Base-by-base conservation (phyloP, 257 asterid genomes). In the Rauvolfia tetraphylla region DNA sequence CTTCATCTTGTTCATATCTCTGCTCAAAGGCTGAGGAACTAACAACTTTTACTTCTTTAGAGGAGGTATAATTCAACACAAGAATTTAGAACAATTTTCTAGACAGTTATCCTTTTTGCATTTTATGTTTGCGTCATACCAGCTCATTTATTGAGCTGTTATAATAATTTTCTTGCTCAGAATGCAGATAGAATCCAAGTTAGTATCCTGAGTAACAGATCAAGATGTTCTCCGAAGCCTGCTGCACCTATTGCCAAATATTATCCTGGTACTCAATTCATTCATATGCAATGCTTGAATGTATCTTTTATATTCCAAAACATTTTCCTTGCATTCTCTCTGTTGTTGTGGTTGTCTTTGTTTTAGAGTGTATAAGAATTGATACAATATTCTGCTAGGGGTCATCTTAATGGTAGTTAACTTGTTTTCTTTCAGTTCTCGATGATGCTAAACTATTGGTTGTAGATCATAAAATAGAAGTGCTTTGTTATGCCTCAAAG, bases 141-240 rank as follows among this genome's bases (percentile, higher is more conserved):
- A 46, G 73, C 67, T 68, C 80, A 82, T 76, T 71, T 61, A 66
- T 74, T 66, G 82, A 57, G 58, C 68, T 85, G 73, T 83, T 78
- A 36, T 79, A 53, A 82, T 79, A 18, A 70, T 49, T 75, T 76
- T 15, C 44, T 78, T 82, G 77, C 85, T 78, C 87, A 95, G 99
- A 85, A 81, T 88, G 95, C 92, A 89, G 96, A 92, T 89, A 90
- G 72, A 83, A 86, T 95, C 82, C 87, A 79, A 76, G 93, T 95
- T 79, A 91, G 85, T 74, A 57, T 95, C 86, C 80, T 95, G 84
- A 84, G 88, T 86, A 91, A 92, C 87, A 85, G 89, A 75, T 95
- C 99, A 49, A 84, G 84, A 83, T 87, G 86, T 83, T 67, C 89
- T 83, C 57, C 15, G 25, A 79, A 84, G 77, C 96, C 96, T 83